Percentiles rank a stretch among this genome's conserved stretches.
These are phyloP conservation scores for Hamigera avellanea DNA, from an alignment of 495 filamentous ascomycete genomes.

Conservation along the genomic window DNA sequence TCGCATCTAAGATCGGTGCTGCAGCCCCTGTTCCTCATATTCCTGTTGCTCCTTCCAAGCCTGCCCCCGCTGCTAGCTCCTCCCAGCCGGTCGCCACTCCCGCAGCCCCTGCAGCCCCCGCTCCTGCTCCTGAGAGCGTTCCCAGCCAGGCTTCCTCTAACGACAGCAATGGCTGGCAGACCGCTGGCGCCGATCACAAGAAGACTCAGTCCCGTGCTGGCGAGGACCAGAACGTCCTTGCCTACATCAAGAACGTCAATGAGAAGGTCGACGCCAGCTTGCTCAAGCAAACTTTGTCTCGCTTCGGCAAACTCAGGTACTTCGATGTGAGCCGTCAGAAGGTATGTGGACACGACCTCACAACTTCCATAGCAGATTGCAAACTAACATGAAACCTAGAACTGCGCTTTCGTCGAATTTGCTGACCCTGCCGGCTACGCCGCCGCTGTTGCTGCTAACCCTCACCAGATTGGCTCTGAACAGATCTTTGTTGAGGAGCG, in stretches of 20 bases:
- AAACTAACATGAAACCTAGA: slow-evolving; percentile 38
- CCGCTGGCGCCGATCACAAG: slow-evolving; percentile 62
- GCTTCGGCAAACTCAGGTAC: slow-evolving; percentile 70
- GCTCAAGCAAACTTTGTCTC: slow-evolving; percentile 50
- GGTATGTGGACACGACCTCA: slow-evolving; percentile 41
- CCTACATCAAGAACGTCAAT: slow-evolving; percentile 88
- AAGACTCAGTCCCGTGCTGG: slow-evolving; percentile 61
- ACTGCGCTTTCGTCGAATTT: slow-evolving; percentile 95
- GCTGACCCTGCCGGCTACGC: slow-evolving; percentile 63
- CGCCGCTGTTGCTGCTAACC: slow-evolving; percentile 73
- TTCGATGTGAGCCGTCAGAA: slow-evolving; percentile 84
- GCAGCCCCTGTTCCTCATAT: slow-evolving; percentile 17
- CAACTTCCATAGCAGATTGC: neutral
- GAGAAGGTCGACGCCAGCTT: slow-evolving; percentile 65
- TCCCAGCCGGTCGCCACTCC: slow-evolving; percentile 22
- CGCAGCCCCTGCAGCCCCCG: slow-evolving; percentile 22
- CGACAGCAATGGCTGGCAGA: slow-evolving; percentile 60
- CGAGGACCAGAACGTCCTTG: slow-evolving; percentile 60
- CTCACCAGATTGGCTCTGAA: slow-evolving; percentile 71
- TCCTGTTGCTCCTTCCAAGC: slow-evolving; percentile 20
- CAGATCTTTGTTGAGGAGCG: slow-evolving; percentile 81
- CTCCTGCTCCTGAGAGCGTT: slow-evolving; percentile 27
- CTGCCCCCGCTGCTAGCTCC: slow-evolving; percentile 23
- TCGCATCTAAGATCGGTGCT: slow-evolving; percentile 42
- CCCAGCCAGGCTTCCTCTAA: slow-evolving; percentile 34